Evolutionary conservation across 2,329 filamentous ascomycete genomes (phyloP), one percentile per base, ranked within the genome.

Genomic region (Colletotrichum euphorbiae): DNA sequence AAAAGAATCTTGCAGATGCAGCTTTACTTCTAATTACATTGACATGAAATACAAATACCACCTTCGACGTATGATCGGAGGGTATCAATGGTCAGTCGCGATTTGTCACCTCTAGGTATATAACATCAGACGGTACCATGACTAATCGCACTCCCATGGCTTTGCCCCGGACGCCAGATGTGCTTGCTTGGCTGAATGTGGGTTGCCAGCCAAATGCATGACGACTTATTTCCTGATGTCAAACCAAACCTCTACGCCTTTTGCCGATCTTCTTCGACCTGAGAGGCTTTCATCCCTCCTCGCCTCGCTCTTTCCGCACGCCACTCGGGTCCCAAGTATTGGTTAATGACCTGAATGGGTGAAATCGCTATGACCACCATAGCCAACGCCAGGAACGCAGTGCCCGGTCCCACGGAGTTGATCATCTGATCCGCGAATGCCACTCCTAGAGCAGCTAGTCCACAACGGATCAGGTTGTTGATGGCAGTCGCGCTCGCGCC

Each of bases 401-500:
- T 66, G 0, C 66, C 66, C 3, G 66, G 66, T 3, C 66, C 66
- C 13, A 69, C 61, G 5, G 66, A 38, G 9, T 50, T 60, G 9
- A 69, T 55, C 66, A 69, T 69, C 11, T 65, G 61, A 33, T 69
- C 66, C 4, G 61, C 48, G 24, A 69, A 65, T 0, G 61, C 54
- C 2, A 69, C 66, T 8, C 66, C 66, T 3, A 69, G 24, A 11
- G 66, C 66, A 12, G 66, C 66, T 7, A 69, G 54, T 5, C 66
- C 55, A n/a, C 66, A 69, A 6, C 66, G 66, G 28, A 70, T 59
- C 19, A 79, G 36, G 59, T 79, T 79, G 61, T 79, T 79, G 40
- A 77, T 69, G 0, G 78, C 77, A 1, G 78, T 79, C n/a, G 71
- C 73, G 19, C 76, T 75, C 2, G 78, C 77, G 3, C 74, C 73